These are phyloP conservation scores for Aspergillus sp. DNA, from an alignment of 2,329 filamentous ascomycete genomes.

Conservation along the genomic window DNA sequence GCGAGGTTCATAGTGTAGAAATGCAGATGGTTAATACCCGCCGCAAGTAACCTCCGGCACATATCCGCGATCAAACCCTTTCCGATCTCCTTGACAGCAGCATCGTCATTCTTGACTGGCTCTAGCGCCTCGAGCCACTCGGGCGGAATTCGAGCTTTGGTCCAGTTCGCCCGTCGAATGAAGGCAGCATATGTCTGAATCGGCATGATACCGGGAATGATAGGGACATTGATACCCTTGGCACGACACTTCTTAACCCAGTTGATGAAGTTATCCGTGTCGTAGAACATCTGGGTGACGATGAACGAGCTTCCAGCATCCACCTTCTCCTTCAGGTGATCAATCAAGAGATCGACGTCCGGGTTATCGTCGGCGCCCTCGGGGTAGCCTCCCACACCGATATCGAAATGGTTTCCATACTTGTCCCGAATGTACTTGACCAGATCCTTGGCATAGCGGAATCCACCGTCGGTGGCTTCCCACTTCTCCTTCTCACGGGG, in stretches of 20 bases:
- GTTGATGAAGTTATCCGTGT: slow-evolving; percentile 87
- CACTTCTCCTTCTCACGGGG: slow-evolving; percentile 92
- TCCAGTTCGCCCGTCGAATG: slow-evolving; percentile 83
- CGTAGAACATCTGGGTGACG: slow-evolving; percentile 99
- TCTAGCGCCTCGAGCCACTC: slow-evolving; percentile 80
- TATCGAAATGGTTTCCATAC: slow-evolving; percentile 91
- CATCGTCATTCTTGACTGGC: slow-evolving; percentile 94
- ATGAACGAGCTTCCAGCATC: slow-evolving; percentile 92
- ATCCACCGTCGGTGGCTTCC: slow-evolving; percentile 81
- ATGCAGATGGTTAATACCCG: slow-evolving; percentile 83
- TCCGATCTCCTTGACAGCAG: slow-evolving; percentile 84
- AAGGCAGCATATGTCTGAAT: slow-evolving; percentile 96
- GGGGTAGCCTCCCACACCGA: slow-evolving; percentile 94
- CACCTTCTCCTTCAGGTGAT: slow-evolving; percentile 95
- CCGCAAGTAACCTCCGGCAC: slow-evolving; percentile 79
- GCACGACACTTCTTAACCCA: slow-evolving; percentile 87
- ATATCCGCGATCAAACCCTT: slow-evolving; percentile 83
- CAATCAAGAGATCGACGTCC: slow-evolving; percentile 77
- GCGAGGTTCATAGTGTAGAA: slow-evolving; percentile 99
- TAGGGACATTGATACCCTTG: slow-evolving; percentile 77
- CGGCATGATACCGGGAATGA: slow-evolving; percentile 85
- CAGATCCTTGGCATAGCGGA: slow-evolving; percentile 88
- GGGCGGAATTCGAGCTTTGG: slow-evolving; percentile 77
- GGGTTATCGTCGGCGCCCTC: slow-evolving; percentile 94
- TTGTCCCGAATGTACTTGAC: slow-evolving; percentile 76